A percentile compares a stretch with the other conserved stretches of the same genome.
Conservation (phyloP, 139 green algal genomes). For the Tetraselmis striata region DNA sequence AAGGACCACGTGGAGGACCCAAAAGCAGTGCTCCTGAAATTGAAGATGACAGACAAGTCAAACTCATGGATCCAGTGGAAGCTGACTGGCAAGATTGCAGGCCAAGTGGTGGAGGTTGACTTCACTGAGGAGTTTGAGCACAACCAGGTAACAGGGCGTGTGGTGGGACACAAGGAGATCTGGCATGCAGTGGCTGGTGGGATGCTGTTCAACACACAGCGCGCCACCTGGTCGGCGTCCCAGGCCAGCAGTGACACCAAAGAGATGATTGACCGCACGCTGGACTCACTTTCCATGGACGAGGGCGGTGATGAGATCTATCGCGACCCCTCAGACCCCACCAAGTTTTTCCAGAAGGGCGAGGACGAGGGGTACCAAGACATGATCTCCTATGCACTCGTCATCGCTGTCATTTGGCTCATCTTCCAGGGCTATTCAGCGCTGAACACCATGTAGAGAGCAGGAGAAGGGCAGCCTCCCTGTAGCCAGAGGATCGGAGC, state of each 20-base stretch:
- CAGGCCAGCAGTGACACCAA: constrained; percentile 17
- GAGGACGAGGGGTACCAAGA: constrained; percentile 2
- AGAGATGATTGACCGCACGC: constrained; percentile 2
- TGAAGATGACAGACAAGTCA: constrained; percentile 54
- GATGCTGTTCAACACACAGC: constrained; percentile 5
- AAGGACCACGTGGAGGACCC: constrained; percentile 18
- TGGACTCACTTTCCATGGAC: constrained; percentile 26
- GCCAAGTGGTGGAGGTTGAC: constrained; percentile 6
- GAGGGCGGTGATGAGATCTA: constrained; percentile 17
- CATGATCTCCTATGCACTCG: neutral
- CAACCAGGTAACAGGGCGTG: constrained; percentile 66
- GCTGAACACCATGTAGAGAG: neutral
- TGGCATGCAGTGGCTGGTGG: constrained; percentile 39
- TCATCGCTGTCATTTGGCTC: neutral
- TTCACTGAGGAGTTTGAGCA: constrained; percentile 33
- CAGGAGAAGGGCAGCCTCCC: no score
- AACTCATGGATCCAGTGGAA: constrained; percentile 39
- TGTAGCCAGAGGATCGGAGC: no score
- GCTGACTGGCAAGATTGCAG: constrained; percentile 33
- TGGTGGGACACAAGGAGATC: constrained; percentile 35
- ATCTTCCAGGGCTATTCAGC: neutral
- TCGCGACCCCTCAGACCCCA: constrained; percentile 40
- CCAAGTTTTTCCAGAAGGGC: constrained; percentile 44
- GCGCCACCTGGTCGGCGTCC: constrained; percentile 31
- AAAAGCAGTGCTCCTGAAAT: constrained; percentile 22